Evolutionary conservation across 495 filamentous ascomycete species (phyloP).

Genomic region (Cairneyella variabilis): DNA sequence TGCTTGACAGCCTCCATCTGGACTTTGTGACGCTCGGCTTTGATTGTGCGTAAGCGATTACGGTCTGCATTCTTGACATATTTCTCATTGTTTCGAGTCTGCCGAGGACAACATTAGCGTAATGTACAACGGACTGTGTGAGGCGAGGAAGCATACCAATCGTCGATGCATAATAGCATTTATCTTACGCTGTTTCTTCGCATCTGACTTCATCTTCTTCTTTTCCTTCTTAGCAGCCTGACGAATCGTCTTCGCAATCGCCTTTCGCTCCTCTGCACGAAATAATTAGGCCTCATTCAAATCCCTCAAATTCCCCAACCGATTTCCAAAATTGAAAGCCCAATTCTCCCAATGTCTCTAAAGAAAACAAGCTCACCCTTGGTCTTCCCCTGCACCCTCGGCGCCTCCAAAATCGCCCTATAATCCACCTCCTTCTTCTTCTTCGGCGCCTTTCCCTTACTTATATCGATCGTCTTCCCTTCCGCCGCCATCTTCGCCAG

Average conservation of each 20-base stretch:
- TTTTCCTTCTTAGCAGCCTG: conserved; percentile 14
- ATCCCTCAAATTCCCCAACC: neutral
- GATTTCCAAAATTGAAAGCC: neutral
- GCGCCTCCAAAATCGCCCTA: neutral
- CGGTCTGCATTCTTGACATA: conserved; percentile 36
- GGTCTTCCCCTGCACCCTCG: conserved; percentile 3
- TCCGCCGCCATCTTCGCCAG: no score
- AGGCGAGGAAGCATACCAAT: conserved; percentile 19
- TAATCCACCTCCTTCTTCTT: neutral
- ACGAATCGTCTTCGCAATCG: conserved; percentile 11
- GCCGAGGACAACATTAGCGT: neutral
- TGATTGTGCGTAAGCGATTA: conserved; percentile 29
- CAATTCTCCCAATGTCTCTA: no score
- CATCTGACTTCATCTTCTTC: conserved; percentile 28
- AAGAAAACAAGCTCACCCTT: conserved; percentile 4
- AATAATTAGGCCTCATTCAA: neutral
- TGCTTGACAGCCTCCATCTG: conserved; percentile 28
- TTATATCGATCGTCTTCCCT: neutral
- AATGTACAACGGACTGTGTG: no score
- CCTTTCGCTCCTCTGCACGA: conserved; percentile 15
- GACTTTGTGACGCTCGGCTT: conserved; percentile 29
- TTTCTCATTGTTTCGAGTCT: conserved; percentile 35
- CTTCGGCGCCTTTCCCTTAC: neutral
- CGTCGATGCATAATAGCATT: conserved; percentile 34
- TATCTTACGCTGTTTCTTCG: conserved; percentile 33